A percentile compares a stretch with the other conserved stretches of the same genome.
Evolutionary conservation across 768 basidiomycete genomes (phyloP).

Genomic region (Tulasnella sp.): DNA sequence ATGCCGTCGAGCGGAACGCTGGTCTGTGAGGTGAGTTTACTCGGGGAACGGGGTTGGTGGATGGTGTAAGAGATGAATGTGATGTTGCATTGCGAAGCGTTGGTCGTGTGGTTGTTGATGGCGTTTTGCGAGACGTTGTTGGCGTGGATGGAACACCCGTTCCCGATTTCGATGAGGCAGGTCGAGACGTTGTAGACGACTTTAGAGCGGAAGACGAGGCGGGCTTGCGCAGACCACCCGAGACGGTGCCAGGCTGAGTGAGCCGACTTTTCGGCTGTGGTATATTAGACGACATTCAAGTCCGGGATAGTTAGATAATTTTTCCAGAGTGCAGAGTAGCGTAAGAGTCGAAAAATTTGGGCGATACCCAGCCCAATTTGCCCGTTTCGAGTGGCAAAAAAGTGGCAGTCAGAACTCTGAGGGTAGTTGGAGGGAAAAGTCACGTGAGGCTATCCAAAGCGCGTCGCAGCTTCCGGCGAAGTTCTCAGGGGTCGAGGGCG

Average conservation of each 20-base stretch:
- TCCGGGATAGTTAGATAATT: no score
- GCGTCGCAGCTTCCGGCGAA: not conserved
- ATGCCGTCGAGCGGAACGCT: not conserved
- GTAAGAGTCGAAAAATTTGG: not conserved
- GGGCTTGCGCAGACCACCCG: not conserved
- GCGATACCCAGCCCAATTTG: not conserved
- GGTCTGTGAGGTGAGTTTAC: not conserved
- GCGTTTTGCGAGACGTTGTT: not conserved
- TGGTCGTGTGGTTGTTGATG: not conserved
- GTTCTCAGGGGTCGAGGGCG: not conserved
- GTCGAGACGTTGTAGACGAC: not conserved
- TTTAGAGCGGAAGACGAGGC: not conserved
- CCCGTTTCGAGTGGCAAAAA: not conserved
- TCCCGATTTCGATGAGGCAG: not conserved
- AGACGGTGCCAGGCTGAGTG: not conserved
- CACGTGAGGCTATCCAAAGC: not conserved
- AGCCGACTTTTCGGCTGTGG: no score
- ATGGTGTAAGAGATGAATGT: not conserved
- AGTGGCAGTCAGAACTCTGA: not conserved
- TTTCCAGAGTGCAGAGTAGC: not conserved
- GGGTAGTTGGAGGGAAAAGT: not conserved
- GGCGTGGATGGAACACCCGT: no score
- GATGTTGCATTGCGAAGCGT: slow-evolving; percentile 4
- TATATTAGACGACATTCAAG: no score
- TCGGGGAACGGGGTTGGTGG: not conserved